phyloP scores from a whole-genome alignment of 2,329 filamentous ascomycete genomes.

The Colletotrichum sansevieriae region DNA sequence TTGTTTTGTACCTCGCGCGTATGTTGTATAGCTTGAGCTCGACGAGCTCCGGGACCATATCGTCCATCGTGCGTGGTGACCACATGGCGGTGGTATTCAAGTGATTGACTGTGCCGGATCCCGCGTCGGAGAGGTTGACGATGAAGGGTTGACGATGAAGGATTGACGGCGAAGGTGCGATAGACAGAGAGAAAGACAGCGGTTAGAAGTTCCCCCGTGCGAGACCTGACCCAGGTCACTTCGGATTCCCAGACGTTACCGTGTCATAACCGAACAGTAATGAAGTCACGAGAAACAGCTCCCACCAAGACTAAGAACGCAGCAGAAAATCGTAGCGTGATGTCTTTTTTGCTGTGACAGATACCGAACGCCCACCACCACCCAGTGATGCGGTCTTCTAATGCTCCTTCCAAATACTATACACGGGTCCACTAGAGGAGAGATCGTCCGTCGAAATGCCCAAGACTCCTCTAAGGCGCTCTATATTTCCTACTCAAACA shows the following conservation, averaged over 20 bases:
- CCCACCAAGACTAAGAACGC: no score
- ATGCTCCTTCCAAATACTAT: slow-evolving; percentile 64
- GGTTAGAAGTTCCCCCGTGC: background rate
- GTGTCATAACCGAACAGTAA: no score
- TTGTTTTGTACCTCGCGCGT: slow-evolving; percentile 1
- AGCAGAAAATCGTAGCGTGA: slow-evolving; percentile 1
- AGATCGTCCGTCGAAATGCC: slow-evolving; percentile 64
- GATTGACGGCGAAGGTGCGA: background rate
- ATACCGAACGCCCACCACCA: slow-evolving; percentile 39
- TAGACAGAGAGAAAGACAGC: background rate
- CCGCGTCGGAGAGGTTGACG: background rate
- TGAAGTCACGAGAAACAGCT: no score
- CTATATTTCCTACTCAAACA: slow-evolving; percentile 44
- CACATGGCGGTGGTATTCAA: background rate
- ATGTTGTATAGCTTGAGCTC: slow-evolving; percentile 42
- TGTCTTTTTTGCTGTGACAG: slow-evolving; percentile 24
- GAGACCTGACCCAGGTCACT: no score
- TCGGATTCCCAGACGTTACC: no score
- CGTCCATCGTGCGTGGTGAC: background rate
- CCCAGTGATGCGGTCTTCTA: slow-evolving; percentile 53
- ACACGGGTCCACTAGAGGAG: slow-evolving; percentile 66
- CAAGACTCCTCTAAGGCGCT: slow-evolving; percentile 42
- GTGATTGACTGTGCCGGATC: background rate
- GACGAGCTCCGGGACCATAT: slow-evolving; percentile 7
- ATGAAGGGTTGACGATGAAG: background rate